Evolutionary conservation across 139 green algal species (phyloP).

Genomic region (Tetraselmis chui): DNA sequence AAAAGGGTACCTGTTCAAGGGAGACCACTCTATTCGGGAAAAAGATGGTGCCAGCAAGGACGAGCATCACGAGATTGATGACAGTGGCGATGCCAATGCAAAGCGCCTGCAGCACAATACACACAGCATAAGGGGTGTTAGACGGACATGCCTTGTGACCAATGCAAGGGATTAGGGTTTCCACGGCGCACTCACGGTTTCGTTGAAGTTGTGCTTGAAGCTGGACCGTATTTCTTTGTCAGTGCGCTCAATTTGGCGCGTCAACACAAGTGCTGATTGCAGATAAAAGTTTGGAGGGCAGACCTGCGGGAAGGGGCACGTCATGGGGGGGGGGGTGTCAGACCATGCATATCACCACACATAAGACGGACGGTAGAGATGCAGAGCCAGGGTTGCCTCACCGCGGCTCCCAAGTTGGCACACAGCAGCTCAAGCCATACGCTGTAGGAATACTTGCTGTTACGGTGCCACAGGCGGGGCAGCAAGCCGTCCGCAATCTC

Average conservation of each 20-base stretch:
- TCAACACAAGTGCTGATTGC: slow-evolving; percentile 15
- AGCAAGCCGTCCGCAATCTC: slow-evolving; percentile 15
- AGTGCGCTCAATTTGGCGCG: slow-evolving; percentile 4
- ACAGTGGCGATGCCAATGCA: slow-evolving; percentile 14
- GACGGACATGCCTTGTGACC: too few relatives aligned
- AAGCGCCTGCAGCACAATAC: background rate
- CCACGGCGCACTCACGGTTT: background rate
- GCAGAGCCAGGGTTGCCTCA: too few relatives aligned
- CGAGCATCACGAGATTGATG: slow-evolving; percentile 18
- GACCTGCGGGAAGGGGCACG: background rate
- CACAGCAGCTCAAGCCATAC: slow-evolving; percentile 22
- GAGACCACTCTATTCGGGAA: slow-evolving; percentile 14
- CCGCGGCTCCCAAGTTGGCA: slow-evolving; percentile 19
- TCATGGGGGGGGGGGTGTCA: background rate
- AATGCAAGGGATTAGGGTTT: too few relatives aligned
- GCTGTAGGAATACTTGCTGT: slow-evolving; percentile 12
- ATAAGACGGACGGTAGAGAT: too few relatives aligned
- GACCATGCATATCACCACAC: background rate
- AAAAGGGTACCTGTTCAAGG: slow-evolving; percentile 15
- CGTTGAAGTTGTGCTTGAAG: slow-evolving; percentile 15
- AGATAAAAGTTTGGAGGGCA: slow-evolving; percentile 22
- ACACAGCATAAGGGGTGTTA: too few relatives aligned
- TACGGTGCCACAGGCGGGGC: slow-evolving; percentile 13
- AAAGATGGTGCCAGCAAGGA: slow-evolving; percentile 10
- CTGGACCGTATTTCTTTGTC: background rate